Evolutionary conservation across 2,329 filamentous ascomycete genomes (phyloP).

Genomic region (Xylaria sp.): DNA sequence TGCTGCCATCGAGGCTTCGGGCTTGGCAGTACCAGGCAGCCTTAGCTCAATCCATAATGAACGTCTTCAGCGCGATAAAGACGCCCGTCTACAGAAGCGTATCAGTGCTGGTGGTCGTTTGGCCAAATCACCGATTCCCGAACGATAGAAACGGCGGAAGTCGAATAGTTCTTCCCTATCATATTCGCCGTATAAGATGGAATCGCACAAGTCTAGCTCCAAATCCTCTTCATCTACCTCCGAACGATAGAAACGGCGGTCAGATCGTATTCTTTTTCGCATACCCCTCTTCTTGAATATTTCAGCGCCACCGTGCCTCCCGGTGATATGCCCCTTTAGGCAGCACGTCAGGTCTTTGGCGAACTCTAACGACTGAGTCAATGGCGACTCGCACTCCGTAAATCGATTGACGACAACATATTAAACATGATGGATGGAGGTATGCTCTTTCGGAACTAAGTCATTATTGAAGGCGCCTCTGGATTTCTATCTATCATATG

Average conservation of each 20-base stretch:
- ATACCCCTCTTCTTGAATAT: constrained; percentile 47
- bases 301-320: constrained; percentile 43
- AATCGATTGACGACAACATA: constrained; percentile 30
- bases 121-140: constrained; percentile 71
- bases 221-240: constrained; percentile 45
- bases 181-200: constrained; percentile 38
- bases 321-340: constrained; percentile 40
- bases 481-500: constrained; percentile 32
- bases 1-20: constrained; percentile 53
- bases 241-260: constrained; percentile 51
- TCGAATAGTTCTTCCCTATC: constrained; percentile 43
- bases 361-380: constrained; percentile 38
- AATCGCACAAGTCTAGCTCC: constrained; percentile 41
- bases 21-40: constrained; percentile 63
- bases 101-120: constrained; percentile 81
- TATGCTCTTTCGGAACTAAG: constrained; percentile 29
- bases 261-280: constrained; percentile 46
- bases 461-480: constrained; percentile 31
- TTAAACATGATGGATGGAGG: constrained; percentile 23
- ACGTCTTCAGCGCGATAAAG: constrained; percentile 69
- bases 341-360: constrained; percentile 34
- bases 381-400: constrained; percentile 17
- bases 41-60: constrained; percentile 55
- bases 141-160: constrained; percentile 54
- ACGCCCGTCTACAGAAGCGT: constrained; percentile 77